Conservation (phyloP, 148 eudicot species). For the Camellia japonica region DNA sequence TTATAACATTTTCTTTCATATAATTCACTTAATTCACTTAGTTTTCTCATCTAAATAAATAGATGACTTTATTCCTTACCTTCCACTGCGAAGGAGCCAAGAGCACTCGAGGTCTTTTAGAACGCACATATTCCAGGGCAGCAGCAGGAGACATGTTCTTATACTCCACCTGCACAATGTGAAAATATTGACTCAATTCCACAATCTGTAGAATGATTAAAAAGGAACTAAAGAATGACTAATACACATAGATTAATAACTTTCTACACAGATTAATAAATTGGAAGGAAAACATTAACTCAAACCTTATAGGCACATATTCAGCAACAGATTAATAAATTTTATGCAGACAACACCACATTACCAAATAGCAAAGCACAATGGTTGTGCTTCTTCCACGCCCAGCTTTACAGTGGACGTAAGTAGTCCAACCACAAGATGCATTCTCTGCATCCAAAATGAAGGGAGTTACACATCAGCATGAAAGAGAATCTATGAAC, state of each 20-base stretch:
- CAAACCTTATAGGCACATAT: neutral
- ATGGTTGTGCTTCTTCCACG: constrained; percentile 90
- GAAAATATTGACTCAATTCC: neutral
- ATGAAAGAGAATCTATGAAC: neutral
- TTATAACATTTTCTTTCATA: neutral
- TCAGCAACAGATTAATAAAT: neutral
- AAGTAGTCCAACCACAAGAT: constrained; percentile 60
- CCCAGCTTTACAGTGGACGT: constrained; percentile 97
- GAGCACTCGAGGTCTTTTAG: constrained; percentile 68
- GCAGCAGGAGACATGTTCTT: constrained; percentile 62
- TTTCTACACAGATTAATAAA: too few relatives aligned
- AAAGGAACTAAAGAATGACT: neutral
- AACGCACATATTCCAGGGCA: constrained; percentile 63
- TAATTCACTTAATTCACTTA: neutral
- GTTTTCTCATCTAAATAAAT: neutral
- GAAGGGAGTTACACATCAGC: constrained; percentile 1
- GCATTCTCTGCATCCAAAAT: constrained; percentile 45
- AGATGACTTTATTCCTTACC: constrained; percentile 27
- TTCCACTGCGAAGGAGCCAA: constrained; percentile 66
- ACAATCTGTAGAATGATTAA: neutral
- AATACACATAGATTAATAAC: neutral
- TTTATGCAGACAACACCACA: neutral
- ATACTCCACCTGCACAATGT: constrained; percentile 48
- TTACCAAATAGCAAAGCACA: constrained; percentile 74
- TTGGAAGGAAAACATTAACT: too few relatives aligned